Percentiles rank a stretch among this genome's conserved stretches.
phyloP scores from a whole-genome alignment of 164 flowering plant genomes.

The Tetracentron sinense region DNA sequence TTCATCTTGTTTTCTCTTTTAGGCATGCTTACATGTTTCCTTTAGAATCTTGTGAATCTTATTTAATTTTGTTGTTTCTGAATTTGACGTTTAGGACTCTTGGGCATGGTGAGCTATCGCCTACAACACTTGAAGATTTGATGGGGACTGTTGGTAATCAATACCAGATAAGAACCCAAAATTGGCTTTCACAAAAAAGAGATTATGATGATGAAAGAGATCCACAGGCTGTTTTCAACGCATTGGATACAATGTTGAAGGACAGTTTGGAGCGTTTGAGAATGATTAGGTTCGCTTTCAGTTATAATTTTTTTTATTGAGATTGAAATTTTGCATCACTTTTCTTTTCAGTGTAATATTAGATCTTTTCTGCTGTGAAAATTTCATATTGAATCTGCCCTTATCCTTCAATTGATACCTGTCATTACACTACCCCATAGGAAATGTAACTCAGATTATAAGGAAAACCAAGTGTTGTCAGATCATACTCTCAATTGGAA shows the following conservation, averaged over 20 bases:
- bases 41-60: neutral
- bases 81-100: constrained; percentile 4
- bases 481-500: too few species aligned
- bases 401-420: too few species aligned
- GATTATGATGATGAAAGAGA: constrained; percentile 23
- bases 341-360: too few species aligned
- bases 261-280: constrained; percentile 59
- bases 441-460: too few species aligned
- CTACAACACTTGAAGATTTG: constrained; percentile 20
- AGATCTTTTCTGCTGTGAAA: too few species aligned
- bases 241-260: constrained; percentile 52
- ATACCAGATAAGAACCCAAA: constrained; percentile 16
- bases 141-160: constrained; percentile 13
- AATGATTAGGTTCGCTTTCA: constrained; percentile 44
- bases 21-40: neutral
- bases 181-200: constrained; percentile 26
- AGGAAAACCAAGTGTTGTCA: too few species aligned
- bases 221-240: constrained; percentile 45
- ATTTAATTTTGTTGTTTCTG: constrained; percentile 1
- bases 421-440: too few species aligned
- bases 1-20: too few species aligned
- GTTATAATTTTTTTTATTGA: neutral
- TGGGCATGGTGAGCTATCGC: constrained; percentile 20
- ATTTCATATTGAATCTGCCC: too few species aligned
- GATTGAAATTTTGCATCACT: too few species aligned